A percentile compares a stretch with the other conserved stretches of the same genome.
Evolutionary conservation across 495 filamentous ascomycete species (phyloP).

Genomic region (Hypoxylon lenormandii): DNA sequence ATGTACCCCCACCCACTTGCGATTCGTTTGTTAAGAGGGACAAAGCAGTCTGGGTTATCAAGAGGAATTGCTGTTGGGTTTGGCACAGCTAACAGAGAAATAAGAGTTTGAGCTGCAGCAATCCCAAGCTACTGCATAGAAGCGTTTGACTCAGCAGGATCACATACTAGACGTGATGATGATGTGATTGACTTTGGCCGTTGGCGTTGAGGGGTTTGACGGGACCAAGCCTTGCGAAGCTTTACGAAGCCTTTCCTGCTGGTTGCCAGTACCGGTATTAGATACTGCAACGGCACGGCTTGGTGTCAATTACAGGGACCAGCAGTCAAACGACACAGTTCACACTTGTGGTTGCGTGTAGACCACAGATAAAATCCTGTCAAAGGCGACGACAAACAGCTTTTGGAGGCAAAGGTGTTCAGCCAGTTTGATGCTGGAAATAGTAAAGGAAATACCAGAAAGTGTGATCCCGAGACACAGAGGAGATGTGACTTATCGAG

Average conservation of each 20-base stretch:
- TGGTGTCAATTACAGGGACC: background rate
- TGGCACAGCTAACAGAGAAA: background rate
- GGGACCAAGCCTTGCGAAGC: constrained; percentile 13
- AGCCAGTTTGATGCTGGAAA: too few relatives aligned
- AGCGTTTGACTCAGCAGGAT: constrained; percentile 2
- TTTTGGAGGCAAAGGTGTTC: too few relatives aligned
- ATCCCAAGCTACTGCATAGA: constrained; percentile 9
- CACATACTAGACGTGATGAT: constrained; percentile 22
- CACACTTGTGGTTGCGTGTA: constrained; percentile 2
- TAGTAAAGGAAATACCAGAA: too few relatives aligned
- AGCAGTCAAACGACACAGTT: background rate
- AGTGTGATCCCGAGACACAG: too few relatives aligned
- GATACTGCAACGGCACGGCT: background rate
- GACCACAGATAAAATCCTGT: background rate
- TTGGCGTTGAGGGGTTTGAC: constrained; percentile 1
- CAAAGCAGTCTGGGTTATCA: constrained; percentile 14
- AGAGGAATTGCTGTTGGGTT: constrained; percentile 12
- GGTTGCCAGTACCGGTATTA: background rate
- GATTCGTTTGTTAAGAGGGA: constrained; percentile 10
- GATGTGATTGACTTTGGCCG: constrained; percentile 6
- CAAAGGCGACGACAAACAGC: too few relatives aligned
- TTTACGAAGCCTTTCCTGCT: too few relatives aligned
- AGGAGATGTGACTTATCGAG: too few relatives aligned
- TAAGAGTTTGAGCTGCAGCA: constrained; percentile 2
- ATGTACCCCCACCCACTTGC: background rate